Evolutionary conservation across 2,329 filamentous ascomycete species (phyloP).

Genomic region (Fusarium mundagurra): DNA sequence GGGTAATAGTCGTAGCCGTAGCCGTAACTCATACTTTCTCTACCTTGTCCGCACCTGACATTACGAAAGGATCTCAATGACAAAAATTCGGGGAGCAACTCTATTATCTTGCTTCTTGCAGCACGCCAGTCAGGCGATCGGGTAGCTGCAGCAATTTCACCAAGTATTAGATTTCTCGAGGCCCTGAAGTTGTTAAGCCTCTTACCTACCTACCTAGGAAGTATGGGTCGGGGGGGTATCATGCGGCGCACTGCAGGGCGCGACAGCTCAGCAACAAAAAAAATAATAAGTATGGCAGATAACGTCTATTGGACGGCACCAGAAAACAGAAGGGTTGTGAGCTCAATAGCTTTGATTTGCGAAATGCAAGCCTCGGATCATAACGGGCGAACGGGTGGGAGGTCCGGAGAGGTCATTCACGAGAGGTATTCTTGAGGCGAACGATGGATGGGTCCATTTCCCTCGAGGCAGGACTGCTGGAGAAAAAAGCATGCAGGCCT

Average conservation of each 20-base stretch:
- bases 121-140: constrained; percentile 47
- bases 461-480: constrained; percentile 9
- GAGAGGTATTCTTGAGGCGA: constrained; percentile 36
- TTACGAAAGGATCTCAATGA: constrained; percentile 36
- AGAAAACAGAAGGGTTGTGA: constrained; percentile 29
- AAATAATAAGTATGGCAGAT: constrained; percentile 1
- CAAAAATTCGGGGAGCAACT: constrained; percentile 44
- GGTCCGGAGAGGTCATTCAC: constrained; percentile 45
- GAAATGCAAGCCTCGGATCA: constrained; percentile 46
- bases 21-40: constrained; percentile 55
- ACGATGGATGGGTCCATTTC: constrained; percentile 33
- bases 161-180: constrained; percentile 38
- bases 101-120: constrained; percentile 49
- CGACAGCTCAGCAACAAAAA: constrained; percentile 35
- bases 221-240: constrained; percentile 38
- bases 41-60: constrained; percentile 44
- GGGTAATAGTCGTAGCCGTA: constrained; percentile 50
- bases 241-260: constrained; percentile 37
- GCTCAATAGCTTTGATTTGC: constrained; percentile 40
- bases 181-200: constrained; percentile 33
- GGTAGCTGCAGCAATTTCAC: constrained; percentile 47
- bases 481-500: constrained; percentile 40
- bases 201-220: constrained; percentile 35
- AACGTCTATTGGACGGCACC: constrained; percentile 32
- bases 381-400: constrained; percentile 48